These are phyloP conservation scores for Trichoderma sp. DNA, from an alignment of 2,329 filamentous ascomycete species.

Conservation along the genomic window DNA sequence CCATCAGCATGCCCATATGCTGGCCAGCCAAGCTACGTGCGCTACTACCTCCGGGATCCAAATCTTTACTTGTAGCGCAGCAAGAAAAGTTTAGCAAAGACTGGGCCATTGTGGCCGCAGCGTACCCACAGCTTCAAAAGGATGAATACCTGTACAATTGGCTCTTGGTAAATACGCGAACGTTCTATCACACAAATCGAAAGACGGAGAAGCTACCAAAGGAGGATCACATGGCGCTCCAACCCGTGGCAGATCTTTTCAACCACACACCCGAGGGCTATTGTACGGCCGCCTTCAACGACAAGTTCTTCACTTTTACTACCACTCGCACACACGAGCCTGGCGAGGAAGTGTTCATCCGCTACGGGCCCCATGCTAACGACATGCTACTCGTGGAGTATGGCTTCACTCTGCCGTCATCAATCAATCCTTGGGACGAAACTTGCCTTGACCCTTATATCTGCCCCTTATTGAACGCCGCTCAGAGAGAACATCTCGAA, in stretches of 20 bases:
- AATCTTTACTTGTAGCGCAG: conserved; percentile 56
- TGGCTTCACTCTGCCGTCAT: conserved; percentile 50
- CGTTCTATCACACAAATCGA: conserved; percentile 58
- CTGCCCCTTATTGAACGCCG: conserved; percentile 40
- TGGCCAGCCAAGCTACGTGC: conserved; percentile 49
- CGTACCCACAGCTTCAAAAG: conserved; percentile 36
- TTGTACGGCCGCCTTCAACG: conserved; percentile 56
- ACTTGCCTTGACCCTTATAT: conserved; percentile 51
- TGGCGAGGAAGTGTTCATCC: conserved; percentile 67
- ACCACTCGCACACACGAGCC: conserved; percentile 51
- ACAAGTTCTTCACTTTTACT: conserved; percentile 56
- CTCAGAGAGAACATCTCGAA: conserved; percentile 45
- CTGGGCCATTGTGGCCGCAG: conserved; percentile 41
- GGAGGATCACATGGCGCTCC: conserved; percentile 67
- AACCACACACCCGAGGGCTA: conserved; percentile 58
- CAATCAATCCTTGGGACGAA: conserved; percentile 55
- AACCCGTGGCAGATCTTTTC: conserved; percentile 73
- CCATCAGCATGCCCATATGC: conserved; percentile 46
- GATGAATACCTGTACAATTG: conserved; percentile 56
- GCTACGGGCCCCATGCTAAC: conserved; percentile 69
- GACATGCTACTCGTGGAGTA: conserved; percentile 72
- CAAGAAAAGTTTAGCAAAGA: conserved; percentile 45
- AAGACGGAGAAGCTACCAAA: conserved; percentile 45
- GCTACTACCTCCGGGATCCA: conserved; percentile 47
- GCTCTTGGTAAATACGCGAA: conserved; percentile 63